phyloP scores from a whole-genome alignment of 2,329 filamentous ascomycete species.

The Mollisiaceae sp. region DNA sequence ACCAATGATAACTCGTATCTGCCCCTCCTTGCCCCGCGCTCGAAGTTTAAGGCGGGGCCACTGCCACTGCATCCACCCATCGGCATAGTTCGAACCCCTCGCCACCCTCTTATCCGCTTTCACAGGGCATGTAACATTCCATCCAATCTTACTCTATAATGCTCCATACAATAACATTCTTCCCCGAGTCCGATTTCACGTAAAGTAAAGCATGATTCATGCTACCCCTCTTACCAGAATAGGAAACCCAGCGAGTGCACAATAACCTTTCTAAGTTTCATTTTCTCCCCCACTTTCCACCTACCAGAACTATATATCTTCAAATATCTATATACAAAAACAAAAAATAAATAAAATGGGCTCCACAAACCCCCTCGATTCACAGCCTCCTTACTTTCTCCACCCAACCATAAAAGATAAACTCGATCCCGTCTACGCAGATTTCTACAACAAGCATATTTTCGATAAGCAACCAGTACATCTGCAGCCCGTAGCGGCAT shows the following conservation, averaged over 20 bases:
- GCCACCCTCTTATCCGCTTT: not conserved
- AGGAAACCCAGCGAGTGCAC: too few relatives aligned
- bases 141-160: not conserved
- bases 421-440: conserved; percentile 34
- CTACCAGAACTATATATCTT: not conserved
- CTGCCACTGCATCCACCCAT: not conserved
- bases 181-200: not conserved
- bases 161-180: conserved; percentile 8
- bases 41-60: not conserved
- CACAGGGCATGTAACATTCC: not conserved
- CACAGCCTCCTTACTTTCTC: conserved; percentile 39
- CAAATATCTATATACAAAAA: not conserved
- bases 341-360: conserved; percentile 24
- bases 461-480: conserved; percentile 52
- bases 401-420: conserved; percentile 34
- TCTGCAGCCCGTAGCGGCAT: conserved; percentile 56
- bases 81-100: not conserved
- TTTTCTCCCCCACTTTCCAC: not conserved
- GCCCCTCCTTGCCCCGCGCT: conserved; percentile 6
- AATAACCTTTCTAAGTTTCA: not conserved
- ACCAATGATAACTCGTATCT: not conserved
- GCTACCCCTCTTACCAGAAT: not conserved
- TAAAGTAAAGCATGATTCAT: not conserved
- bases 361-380: conserved; percentile 24
- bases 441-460: conserved; percentile 39